Evolutionary conservation across 345 rosid species (phyloP), one percentile per base, ranked within the genome.

Genomic region (Anacardium occidentale): DNA sequence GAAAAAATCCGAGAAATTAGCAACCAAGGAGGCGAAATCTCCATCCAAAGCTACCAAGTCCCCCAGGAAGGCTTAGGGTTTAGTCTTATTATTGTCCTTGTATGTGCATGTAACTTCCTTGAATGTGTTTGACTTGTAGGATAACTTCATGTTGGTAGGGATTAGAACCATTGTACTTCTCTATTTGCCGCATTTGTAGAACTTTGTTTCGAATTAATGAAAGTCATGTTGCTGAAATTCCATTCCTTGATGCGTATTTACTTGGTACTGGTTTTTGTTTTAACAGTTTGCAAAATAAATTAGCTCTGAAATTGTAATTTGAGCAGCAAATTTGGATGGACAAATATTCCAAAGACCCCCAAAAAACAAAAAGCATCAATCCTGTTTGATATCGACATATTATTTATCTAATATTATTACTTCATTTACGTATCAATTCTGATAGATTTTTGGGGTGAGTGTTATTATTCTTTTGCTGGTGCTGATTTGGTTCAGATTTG

Each of bases 41-140:
- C 88, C 90, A 71, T 73, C 90, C 17, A 90, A 85, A 69, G 88
- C 86, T n/a, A 74, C 89, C 29, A 89, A 89, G 82, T 85, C 97
- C 10, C 90, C 89, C 14, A 90, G 86, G 84, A 90, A 88, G 65
- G 84, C 86, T 34, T 89, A 78, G 68, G 2, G 21, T 1, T 63
- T 70, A 58, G 42, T 44, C 32, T 21, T 6, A n/a, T 64, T 22
- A 20, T 8, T 10, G 1, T 60, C 44, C 42, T 14, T 50, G n/a
- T 63, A 12, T 71, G 42, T 59, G 32, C 3, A 57, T 74, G 69
- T 18, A 34, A 51, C 71, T 82, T 51, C 71, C 52, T 47, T 66
- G 34, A 37, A 18, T 71, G 57, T 71, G 29, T 42, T 71, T 66
- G 62, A 60, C 64, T 44, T 70, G 67, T 66, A 60, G 66, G 66